Percentiles rank a stretch among this genome's conserved stretches.
phyloP scores from a whole-genome alignment of 2,329 filamentous ascomycete genomes.

The Pseudopithomyces maydicus region DNA sequence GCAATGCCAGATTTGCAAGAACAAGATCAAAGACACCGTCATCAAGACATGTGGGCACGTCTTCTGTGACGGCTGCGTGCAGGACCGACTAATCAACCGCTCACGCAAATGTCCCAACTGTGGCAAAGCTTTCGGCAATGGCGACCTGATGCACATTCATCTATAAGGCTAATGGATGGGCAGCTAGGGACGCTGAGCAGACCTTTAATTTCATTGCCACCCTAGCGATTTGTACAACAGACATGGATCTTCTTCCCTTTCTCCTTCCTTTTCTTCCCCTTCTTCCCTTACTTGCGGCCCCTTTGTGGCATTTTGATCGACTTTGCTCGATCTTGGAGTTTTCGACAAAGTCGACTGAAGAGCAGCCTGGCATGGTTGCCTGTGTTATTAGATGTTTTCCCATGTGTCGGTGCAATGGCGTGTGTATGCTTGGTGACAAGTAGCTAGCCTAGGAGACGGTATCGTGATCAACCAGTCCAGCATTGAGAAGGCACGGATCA shows the following conservation, averaged over 20 bases:
- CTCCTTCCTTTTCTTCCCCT: not conserved
- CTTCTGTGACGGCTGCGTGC: conserved; percentile 89
- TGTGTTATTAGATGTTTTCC: conserved; percentile 17
- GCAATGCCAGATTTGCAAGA: conserved; percentile 89
- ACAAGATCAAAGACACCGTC: conserved; percentile 90
- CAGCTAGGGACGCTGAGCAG: not conserved
- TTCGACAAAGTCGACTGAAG: not conserved
- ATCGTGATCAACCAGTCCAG: not conserved
- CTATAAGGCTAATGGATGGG: conserved; percentile 18
- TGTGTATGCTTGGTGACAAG: not conserved
- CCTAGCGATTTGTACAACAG: conserved; percentile 4
- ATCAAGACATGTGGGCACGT: conserved; percentile 94
- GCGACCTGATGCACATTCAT: conserved; percentile 76
- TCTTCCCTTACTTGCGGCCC: not conserved
- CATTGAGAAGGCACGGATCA: not conserved
- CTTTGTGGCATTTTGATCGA: not conserved
- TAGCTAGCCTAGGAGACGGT: not conserved
- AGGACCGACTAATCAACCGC: conserved; percentile 84
- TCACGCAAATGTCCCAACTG: conserved; percentile 96
- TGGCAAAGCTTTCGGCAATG: conserved; percentile 86
- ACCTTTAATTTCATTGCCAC: not conserved
- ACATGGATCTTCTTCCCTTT: not conserved
- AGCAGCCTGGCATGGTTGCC: conserved; percentile 7
- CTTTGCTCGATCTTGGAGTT: not conserved
- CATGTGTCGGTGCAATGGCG: not conserved